Conservation (phyloP, 805 yeast species). For the Candida coleopterorum region DNA sequence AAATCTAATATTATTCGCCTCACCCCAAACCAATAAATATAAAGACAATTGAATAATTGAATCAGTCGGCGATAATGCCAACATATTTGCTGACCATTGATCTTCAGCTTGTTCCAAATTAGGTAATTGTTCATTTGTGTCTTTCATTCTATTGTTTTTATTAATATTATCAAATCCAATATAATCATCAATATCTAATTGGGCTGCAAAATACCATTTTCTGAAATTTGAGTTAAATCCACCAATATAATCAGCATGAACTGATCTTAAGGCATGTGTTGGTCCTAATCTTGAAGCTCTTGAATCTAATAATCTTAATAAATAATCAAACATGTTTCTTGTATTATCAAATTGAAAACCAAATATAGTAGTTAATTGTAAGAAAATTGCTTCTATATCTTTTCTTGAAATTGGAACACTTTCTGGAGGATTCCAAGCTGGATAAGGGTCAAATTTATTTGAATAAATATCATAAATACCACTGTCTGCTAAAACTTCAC, state of each 20-base stretch:
- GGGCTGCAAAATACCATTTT: conserved; percentile 76
- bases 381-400: conserved; percentile 54
- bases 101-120: conserved; percentile 41
- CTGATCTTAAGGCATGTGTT: conserved; percentile 46
- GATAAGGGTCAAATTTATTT: conserved; percentile 46
- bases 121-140: conserved; percentile 11
- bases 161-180: conserved; percentile 30
- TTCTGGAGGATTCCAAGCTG: conserved; percentile 44
- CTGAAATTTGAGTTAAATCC: conserved; percentile 64
- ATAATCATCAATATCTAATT: conserved; percentile 56
- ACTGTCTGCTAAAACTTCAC: conserved; percentile 35
- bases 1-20: conserved; percentile 78
- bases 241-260: conserved; percentile 74
- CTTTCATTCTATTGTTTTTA: conserved; percentile 20
- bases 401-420: conserved; percentile 45
- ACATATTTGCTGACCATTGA: conserved; percentile 52
- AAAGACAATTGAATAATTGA: conserved; percentile 61
- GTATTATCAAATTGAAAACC: conserved; percentile 68
- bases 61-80: conserved; percentile 45
- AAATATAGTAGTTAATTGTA: conserved; percentile 48
- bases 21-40: conserved; percentile 83
- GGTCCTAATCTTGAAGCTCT: conserved; percentile 65
- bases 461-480: conserved; percentile 41
- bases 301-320: conserved; percentile 60
- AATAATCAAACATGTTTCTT: conserved; percentile 61